phyloP scores from a whole-genome alignment of 2,329 filamentous ascomycete species.

The Ophiostoma sp. region DNA sequence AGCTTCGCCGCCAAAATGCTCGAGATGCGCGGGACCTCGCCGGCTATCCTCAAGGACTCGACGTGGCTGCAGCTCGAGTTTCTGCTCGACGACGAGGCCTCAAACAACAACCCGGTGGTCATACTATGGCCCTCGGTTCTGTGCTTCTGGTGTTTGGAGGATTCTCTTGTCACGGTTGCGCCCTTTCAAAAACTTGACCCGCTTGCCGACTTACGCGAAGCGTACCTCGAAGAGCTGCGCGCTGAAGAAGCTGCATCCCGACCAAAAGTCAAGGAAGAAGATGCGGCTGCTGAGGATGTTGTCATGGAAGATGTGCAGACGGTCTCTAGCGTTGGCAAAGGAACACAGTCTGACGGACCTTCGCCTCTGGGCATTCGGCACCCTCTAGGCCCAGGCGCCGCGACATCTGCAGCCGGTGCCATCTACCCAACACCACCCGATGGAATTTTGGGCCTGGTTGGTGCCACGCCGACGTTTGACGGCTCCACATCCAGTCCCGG shows the following conservation, averaged over 20 bases:
- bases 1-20: slow-evolving; percentile 53
- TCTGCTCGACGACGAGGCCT: slow-evolving; percentile 43
- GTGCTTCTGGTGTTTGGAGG: slow-evolving; percentile 49
- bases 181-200: slow-evolving; percentile 29
- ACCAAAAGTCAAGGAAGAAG: neutral
- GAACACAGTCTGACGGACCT: slow-evolving; percentile 20
- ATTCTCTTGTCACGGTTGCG: neutral
- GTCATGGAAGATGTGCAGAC: slow-evolving; percentile 26
- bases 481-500: slow-evolving; percentile 57
- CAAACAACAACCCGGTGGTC: slow-evolving; percentile 46
- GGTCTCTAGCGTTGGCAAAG: slow-evolving; percentile 20
- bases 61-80: slow-evolving; percentile 51
- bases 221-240: slow-evolving; percentile 24
- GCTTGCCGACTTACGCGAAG: slow-evolving; percentile 23
- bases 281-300: slow-evolving; percentile 18
- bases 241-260: slow-evolving; percentile 21
- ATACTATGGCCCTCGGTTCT: slow-evolving; percentile 57
- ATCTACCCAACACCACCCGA: slow-evolving; percentile 75
- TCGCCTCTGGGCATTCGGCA: slow-evolving; percentile 55
- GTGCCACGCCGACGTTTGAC: slow-evolving; percentile 58
- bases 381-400: slow-evolving; percentile 42
- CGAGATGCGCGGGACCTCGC: slow-evolving; percentile 51
- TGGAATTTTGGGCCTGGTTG: slow-evolving; percentile 55
- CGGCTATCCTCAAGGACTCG: slow-evolving; percentile 45
- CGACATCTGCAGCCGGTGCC: slow-evolving; percentile 34